These are phyloP conservation scores for Podaxis sp. DNA, from an alignment of 768 basidiomycete genomes.

Conservation along the genomic window DNA sequence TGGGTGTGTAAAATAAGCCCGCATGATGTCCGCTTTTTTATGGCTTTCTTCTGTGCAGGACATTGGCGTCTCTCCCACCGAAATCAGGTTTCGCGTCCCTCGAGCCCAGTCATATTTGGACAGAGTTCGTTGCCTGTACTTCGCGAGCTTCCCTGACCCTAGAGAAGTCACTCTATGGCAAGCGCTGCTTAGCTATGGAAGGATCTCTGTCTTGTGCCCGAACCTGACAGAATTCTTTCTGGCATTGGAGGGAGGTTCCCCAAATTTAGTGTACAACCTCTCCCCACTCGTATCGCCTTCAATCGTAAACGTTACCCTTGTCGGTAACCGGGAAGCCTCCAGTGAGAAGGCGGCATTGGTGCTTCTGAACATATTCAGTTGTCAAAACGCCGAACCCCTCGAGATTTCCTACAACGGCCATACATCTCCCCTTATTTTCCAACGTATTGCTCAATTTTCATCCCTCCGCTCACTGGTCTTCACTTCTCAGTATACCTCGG, in stretches of 20 bases:
- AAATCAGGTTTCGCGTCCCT: neutral
- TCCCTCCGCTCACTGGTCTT: neutral
- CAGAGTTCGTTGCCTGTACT: neutral
- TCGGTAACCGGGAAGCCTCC: neutral
- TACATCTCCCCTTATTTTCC: neutral
- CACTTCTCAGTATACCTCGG: neutral
- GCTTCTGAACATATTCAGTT: neutral
- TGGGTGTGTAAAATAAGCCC: neutral
- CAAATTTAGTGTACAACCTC: neutral
- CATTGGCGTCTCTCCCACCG: neutral
- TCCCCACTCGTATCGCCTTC: conserved; percentile 1
- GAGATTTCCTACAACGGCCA: neutral
- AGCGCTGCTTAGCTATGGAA: neutral
- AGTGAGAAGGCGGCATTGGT: neutral
- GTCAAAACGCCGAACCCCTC: neutral
- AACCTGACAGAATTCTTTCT: neutral
- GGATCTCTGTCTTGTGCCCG: neutral
- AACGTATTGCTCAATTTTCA: neutral
- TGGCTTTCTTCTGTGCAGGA: neutral
- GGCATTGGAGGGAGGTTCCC: neutral
- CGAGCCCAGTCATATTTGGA: neutral
- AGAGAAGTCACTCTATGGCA: neutral
- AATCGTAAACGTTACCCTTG: neutral
- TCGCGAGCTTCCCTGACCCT: neutral
- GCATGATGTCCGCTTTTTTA: neutral